Base-by-base conservation (phyloP, 2,329 filamentous ascomycete genomes). In the Pyrenophora graminea region DNA sequence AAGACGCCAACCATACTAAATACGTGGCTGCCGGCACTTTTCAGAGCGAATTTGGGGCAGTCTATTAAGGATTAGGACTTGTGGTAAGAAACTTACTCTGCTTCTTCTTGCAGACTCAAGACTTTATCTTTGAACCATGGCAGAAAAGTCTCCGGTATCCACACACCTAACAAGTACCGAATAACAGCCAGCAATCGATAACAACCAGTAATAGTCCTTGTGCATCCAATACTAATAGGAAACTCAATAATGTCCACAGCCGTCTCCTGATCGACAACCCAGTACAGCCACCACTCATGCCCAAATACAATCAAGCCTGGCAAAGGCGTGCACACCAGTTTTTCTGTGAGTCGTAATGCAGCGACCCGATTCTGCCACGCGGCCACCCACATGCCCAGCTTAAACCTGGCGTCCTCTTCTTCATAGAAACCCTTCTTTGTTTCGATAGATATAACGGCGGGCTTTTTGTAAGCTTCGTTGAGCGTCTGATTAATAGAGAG, bases 161-260 rank as follows among this genome's bases (percentile, higher is more conserved):
- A 32, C 27, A 42, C 10, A 42, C 27, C 27, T 15, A 42, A 32
- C 27, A 42, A 42, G 27, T 42, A 42, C 39, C 27, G n/a, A 42
- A 42, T 42, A 32, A 42, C 27, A 42, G 39, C 36, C 18, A 38
- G 8, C 5, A 38, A 38, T 19, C 6, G 7, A 38, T 21, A 38
- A 38, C 1, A 38, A 12, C 39, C 27, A 42, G 39, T n/a, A 12
- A 33, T 12, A 32, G 39, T 42, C 39, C 39, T 42, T 6, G 10
- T 42, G 8, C 27, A 32, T n/a, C 39, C n/a, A 42, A 42, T 32
- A 18, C 39, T 42, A n/a, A 32, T 32, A 32, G 39, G 27, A 32
- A 42, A 42, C n/a, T 32, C 17, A 32, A 42, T 18, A 18, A 42
- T 42, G 4, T 42, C 39, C 2, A 42, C 27, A 19, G 39, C 8